Evolutionary conservation across 352 stramenopile species (phyloP).

Genomic region (Pythium dissotocum): DNA sequence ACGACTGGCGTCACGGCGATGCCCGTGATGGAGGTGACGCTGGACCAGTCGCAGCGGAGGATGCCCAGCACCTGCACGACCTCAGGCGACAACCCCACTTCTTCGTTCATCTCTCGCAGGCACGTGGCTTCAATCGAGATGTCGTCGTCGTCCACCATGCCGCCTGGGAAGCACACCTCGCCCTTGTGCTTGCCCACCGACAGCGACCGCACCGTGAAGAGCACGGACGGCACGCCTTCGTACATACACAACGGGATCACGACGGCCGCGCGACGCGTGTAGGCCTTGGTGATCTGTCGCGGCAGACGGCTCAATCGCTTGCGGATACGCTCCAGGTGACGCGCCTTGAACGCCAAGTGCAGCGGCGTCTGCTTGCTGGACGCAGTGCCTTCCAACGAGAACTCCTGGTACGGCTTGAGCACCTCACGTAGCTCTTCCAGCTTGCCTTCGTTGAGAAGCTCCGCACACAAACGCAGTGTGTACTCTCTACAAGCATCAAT

Average conservation of each 20-base stretch:
- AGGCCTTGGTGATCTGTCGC: constrained; percentile 92
- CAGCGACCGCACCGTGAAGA: constrained; percentile 94
- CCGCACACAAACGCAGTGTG: constrained; percentile 72
- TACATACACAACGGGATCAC: constrained; percentile 97
- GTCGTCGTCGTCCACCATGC: constrained; percentile 92
- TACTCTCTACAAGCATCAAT: constrained; percentile 48
- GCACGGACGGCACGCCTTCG: constrained; percentile 91
- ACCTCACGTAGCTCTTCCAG: constrained; percentile 68
- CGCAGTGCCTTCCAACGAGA: constrained; percentile 23
- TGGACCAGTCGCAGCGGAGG: constrained; percentile 95
- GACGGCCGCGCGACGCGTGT: constrained; percentile 91
- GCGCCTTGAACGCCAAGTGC: constrained; percentile 75
- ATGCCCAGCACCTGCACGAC: constrained; percentile 93
- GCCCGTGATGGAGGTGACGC: constrained; percentile 93
- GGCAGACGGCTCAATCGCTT: constrained; percentile 95
- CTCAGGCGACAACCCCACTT: constrained; percentile 89
- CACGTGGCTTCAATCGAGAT: constrained; percentile 96
- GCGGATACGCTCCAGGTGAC: constrained; percentile 91
- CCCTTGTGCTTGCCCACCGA: constrained; percentile 93
- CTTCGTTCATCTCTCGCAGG: constrained; percentile 97
- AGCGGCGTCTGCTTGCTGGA: constrained; percentile 43
- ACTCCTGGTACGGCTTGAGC: constrained; percentile 69
- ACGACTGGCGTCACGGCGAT: constrained; percentile 98
- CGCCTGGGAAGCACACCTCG: constrained; percentile 96
- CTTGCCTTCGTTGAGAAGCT: constrained; percentile 74